Base-by-base conservation (phyloP, 805 yeast species). In the Clavispora vitiphila region DNA sequence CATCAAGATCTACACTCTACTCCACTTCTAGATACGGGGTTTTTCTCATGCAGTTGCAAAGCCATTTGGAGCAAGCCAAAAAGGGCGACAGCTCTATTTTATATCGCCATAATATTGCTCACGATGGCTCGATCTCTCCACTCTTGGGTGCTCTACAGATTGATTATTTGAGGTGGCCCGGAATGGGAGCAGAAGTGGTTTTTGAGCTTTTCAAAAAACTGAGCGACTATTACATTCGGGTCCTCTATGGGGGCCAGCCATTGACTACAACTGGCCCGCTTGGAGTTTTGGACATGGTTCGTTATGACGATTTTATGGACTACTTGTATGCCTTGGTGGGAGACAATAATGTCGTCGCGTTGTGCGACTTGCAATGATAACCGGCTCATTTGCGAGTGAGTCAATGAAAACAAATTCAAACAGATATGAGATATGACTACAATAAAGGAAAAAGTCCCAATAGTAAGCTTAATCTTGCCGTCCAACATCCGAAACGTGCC, bases 111-210 rank as follows among this genome's bases (percentile, higher is more conserved):
- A 21, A 20, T 16, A 18, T 37, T 7, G 39, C 39, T 20, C 39
- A 37, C 27, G 39, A 37, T 19, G 39, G 39, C 1, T 27, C 34
- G 2, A 15, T 37, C 8, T 19, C 39, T 10, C 39, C 39, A 12
- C 22, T 37, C 10, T 20, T 37, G 9, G 34, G 39, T 6, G 34
- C 34, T 2, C 20, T 37, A 5, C 27, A 29, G 21, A 22, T 22
- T 14, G 34, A 26, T 8, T 8, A 8, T 2, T 8, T 37, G 20
- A n/a, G 34, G 11, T 37, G 39, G 39, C 39, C 39, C 5, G 39
- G 39, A 12, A 37, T 37, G 39, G 39, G 39, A 2, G 39, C 39
- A 4, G 39, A 37, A 25, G 39, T 37, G 10, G 39, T 37, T 27
- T 37, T 37, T 37, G 39, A 37, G 24, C n/a, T 37, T 32, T 37